Conservation (phyloP, 805 yeast species). For the Ogataea populi-albae region DNA sequence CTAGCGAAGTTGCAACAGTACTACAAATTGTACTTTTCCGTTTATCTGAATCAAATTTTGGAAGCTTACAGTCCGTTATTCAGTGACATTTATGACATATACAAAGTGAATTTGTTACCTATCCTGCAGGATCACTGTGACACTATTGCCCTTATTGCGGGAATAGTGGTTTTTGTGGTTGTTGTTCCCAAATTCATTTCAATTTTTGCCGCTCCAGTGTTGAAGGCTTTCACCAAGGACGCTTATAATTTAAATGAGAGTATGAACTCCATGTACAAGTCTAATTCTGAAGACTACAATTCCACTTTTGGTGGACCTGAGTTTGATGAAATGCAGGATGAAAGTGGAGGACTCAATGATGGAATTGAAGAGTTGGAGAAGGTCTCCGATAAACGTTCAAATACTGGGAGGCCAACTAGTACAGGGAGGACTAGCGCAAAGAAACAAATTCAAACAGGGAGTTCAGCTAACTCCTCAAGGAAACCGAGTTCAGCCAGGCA, state of each 20-base stretch:
- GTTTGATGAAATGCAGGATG: conserved; percentile 20
- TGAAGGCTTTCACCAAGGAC: conserved; percentile 23
- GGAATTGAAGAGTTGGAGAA: conserved; percentile 22
- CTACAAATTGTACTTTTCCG: conserved; percentile 11
- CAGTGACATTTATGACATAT: conserved; percentile 15
- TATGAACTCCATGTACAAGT: conserved; percentile 26
- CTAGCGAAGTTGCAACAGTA: conserved; percentile 5
- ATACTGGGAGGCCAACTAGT: conserved; percentile 2
- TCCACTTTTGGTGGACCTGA: conserved; percentile 16
- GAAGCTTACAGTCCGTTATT: conserved; percentile 17
- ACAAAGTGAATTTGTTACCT: conserved; percentile 12
- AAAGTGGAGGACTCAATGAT: conserved; percentile 26
- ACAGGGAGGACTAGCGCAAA: conserved; percentile 3
- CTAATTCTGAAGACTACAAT: conserved; percentile 11
- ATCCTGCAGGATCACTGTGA: conserved; percentile 15
- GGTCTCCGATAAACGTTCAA: conserved; percentile 8
- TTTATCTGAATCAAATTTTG: conserved; percentile 11
- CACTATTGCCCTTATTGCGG: conserved; percentile 11
- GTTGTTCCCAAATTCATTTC: conserved; percentile 15
- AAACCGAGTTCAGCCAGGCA: conserved; percentile 6
- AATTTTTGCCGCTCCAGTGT: conserved; percentile 8
- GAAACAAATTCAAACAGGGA: not conserved
- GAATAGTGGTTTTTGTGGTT: conserved; percentile 12
- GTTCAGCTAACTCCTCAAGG: conserved; percentile 1
- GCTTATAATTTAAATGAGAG: conserved; percentile 23